Evolutionary conservation across 2,329 filamentous ascomycete species (phyloP), one percentile per base, ranked within the genome.

Genomic region (Alternaria hordeiaustralica): DNA sequence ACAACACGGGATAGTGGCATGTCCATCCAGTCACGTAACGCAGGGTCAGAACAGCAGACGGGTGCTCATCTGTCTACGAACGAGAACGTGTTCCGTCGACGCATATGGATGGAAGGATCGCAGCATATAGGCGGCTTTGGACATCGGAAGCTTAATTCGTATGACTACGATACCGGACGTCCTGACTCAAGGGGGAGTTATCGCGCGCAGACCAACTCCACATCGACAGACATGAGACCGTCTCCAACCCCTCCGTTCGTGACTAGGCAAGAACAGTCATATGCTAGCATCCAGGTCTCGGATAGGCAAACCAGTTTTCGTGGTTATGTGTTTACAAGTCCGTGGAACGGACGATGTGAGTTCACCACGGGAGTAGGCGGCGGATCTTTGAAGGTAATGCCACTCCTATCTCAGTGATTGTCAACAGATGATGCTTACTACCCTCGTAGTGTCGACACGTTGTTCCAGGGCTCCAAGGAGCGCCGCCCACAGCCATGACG

Each of bases 301-400:
- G 65, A 87, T 18, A 74, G 65, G 33, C 74, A 71, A 21, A 84
- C 89, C 0, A 85, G 86, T 30, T 91, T 89, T 74, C 80, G 81
- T 66, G 80, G 86, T 18, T 97, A 96, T 79, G 87, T 89, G 1
- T 97, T 97, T 76, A 82, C 84, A 20, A 96, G 92, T 45, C 94
- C 94, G 0, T 98, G 95, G 95, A 89, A 93, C 64, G 92, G 93
- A 15, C 87, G 87, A 45, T 98, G 95, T 81, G 92, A 94, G 64
- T 98, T 98, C 79, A 85, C 88, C 15, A 96, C 94, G 0, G 91
- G 92, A 41, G 86, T 89, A 60, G 90, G 88, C 46, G 94, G 95
- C 3, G 89, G 91, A 55, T 90, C 88, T 59, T 81, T 96, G 13
- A 89, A 89, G 71, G 79, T 79, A 58, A 49, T 60, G 41, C 21